Evolutionary conservation across 164 flowering plant genomes (phyloP).

Genomic region (Stephania yunnanensis): DNA sequence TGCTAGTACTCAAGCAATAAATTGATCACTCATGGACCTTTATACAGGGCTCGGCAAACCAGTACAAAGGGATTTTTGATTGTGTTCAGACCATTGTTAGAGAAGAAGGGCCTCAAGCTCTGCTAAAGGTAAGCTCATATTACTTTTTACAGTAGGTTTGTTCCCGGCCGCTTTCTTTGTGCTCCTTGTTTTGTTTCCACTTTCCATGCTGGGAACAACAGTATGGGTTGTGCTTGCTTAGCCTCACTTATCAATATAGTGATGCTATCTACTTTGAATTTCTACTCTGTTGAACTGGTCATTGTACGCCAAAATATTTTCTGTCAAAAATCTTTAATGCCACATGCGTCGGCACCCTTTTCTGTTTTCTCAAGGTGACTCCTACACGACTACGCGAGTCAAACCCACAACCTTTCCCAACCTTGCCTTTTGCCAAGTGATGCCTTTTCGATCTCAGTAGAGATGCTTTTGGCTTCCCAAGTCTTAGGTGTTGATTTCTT

Average conservation of each 20-base stretch:
- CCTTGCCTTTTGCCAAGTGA: too few relatives aligned
- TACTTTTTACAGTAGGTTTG: neutral
- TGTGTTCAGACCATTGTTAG: constrained; percentile 63
- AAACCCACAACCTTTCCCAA: too few relatives aligned
- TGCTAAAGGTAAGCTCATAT: constrained; percentile 57
- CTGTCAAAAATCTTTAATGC: neutral
- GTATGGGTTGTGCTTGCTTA: neutral
- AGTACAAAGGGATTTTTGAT: constrained; percentile 67
- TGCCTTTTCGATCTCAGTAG: too few relatives aligned
- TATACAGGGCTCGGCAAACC: constrained; percentile 65
- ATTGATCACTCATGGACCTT: neutral
- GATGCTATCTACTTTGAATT: too few relatives aligned
- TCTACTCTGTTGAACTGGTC: neutral
- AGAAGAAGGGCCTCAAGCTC: constrained; percentile 82
- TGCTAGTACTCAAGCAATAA: neutral
- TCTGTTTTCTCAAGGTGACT: too few relatives aligned
- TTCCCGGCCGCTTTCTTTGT: neutral
- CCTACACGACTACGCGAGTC: too few relatives aligned
- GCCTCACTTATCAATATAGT: too few relatives aligned
- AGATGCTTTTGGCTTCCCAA: too few relatives aligned
- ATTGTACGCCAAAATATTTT: neutral
- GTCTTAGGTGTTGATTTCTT: too few relatives aligned
- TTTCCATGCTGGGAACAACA: neutral
- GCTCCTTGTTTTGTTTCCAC: neutral
- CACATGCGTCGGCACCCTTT: neutral